These are phyloP conservation scores for Fusarium oligoseptatum DNA, from an alignment of 2,329 filamentous ascomycete genomes.

Conservation along the genomic window DNA sequence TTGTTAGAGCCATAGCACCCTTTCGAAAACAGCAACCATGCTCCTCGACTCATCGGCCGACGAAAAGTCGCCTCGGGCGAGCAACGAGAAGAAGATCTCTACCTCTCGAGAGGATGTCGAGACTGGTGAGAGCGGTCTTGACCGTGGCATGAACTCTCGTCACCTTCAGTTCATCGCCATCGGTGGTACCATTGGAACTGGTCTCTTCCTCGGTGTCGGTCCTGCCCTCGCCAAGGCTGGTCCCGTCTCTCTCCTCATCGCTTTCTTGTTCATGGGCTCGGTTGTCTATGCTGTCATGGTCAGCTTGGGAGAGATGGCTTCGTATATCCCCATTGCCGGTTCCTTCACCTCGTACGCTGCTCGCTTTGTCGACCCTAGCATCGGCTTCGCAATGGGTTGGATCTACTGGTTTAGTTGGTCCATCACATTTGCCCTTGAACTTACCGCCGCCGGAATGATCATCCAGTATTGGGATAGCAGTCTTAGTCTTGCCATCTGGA, in stretches of 20 bases:
- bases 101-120: constrained; percentile 52
- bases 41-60: constrained; percentile 41
- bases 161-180: constrained; percentile 66
- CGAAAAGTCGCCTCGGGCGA: constrained; percentile 48
- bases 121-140: constrained; percentile 53
- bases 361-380: constrained; percentile 78
- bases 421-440: constrained; percentile 79
- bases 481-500: constrained; percentile 78
- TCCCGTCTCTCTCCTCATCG: constrained; percentile 75
- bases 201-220: constrained; percentile 78
- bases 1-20: constrained; percentile 2
- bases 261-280: constrained; percentile 77
- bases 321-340: constrained; percentile 81
- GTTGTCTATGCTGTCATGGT: constrained; percentile 84
- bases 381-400: constrained; percentile 86
- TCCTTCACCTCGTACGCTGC: constrained; percentile 83
- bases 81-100: constrained; percentile 44
- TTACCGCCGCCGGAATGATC: constrained; percentile 79
- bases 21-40: constrained; percentile 26
- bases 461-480: constrained; percentile 79
- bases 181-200: constrained; percentile 77
- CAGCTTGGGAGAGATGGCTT: constrained; percentile 78
- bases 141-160: constrained; percentile 54
- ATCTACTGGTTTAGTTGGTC: constrained; percentile 87
- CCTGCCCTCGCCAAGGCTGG: constrained; percentile 72